These are phyloP conservation scores for Trichocladium antarcticum DNA, from an alignment of 495 filamentous ascomycete species.

Conservation along the genomic window DNA sequence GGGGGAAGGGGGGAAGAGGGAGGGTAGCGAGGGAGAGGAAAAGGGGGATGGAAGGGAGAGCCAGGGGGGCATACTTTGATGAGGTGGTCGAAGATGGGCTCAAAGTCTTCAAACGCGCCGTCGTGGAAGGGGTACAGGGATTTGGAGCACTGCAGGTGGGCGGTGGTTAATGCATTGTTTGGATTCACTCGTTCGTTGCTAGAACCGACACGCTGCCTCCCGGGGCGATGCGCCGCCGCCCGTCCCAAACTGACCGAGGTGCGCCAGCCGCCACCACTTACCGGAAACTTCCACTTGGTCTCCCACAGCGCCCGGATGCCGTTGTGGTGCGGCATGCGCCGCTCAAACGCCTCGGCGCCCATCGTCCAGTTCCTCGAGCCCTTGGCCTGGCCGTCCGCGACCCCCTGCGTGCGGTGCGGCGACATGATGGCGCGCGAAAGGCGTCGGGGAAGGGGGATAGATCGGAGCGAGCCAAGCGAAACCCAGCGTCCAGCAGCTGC, in stretches of 20 bases:
- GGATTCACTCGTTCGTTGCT: background rate
- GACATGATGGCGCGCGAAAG: constrained; percentile 19
- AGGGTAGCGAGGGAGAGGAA: background rate
- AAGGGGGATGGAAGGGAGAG: background rate
- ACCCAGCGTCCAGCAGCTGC: background rate
- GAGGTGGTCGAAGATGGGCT: constrained; percentile 55
- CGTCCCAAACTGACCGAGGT: background rate
- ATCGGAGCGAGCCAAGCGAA: background rate
- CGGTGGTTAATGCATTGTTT: constrained; percentile 1
- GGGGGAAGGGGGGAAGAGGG: background rate
- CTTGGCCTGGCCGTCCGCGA: background rate
- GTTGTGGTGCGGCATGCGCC: constrained; percentile 51
- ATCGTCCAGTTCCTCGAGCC: constrained; percentile 23
- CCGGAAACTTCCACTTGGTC: constrained; percentile 65
- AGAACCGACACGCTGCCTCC: background rate
- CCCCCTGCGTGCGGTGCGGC: constrained; percentile 5
- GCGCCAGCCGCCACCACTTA: constrained; percentile 18
- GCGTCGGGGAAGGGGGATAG: background rate
- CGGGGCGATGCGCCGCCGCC: no score
- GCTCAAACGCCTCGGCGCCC: constrained; percentile 33
- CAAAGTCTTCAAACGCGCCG: constrained; percentile 56
- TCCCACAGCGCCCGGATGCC: constrained; percentile 67
- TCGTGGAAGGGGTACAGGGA: constrained; percentile 75
- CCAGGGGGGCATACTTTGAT: constrained; percentile 35
- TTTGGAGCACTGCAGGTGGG: constrained; percentile 40